Evolutionary conservation across 208 protist genomes (phyloP), one percentile per base, ranked within the genome.

Genomic region (Trypanosoma boissoni): DNA sequence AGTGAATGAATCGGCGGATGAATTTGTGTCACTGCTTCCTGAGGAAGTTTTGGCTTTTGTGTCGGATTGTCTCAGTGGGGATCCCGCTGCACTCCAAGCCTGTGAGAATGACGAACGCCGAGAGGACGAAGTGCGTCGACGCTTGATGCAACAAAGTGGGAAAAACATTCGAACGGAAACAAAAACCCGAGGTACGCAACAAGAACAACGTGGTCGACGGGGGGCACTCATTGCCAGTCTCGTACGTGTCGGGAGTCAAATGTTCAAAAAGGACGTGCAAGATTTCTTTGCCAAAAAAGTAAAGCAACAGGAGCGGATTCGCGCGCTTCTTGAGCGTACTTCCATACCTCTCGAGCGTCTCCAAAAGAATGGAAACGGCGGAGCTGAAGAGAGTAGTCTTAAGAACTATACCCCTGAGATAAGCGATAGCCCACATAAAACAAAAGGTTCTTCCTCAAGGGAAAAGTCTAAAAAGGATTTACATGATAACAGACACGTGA

Each of bases 221-320:
- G 36, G 41, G 1, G 64, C 18, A 24, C n/a, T 65, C 1, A 65
- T 73, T 61, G 32, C 53, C 2, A 20, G 45, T 7, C 27, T 74
- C 3, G 46, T 48, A n/a, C 20, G 20, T n/a, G 20, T 73, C 16
- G 46, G 56, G 53, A 91, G 82, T 50, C 39, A 63, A 26, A 72
- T 75, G 6, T 97, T 98, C 64, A 81, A 81, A 18, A 62, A 87
- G 2, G 89, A 96, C 32, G 60, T 97, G 29, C 16, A 58, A 16
- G 51, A 58, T 3, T 97, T 97, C 31, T 89, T 92, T 55, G 43
- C 64, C 27, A 68, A 58, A 50, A 88, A 88, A 48, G 61, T 81
- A 8, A 51, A 57, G 44, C 74, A 92, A 56, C 86, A 89, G 59
- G 28, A 27, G 4, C 53, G 54, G 23, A 74, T 94, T 43, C 84